A percentile compares a stretch with the other conserved stretches of the same genome.
Conservation (phyloP, 345 rosid genomes). For the Eutrema yunnanense region DNA sequence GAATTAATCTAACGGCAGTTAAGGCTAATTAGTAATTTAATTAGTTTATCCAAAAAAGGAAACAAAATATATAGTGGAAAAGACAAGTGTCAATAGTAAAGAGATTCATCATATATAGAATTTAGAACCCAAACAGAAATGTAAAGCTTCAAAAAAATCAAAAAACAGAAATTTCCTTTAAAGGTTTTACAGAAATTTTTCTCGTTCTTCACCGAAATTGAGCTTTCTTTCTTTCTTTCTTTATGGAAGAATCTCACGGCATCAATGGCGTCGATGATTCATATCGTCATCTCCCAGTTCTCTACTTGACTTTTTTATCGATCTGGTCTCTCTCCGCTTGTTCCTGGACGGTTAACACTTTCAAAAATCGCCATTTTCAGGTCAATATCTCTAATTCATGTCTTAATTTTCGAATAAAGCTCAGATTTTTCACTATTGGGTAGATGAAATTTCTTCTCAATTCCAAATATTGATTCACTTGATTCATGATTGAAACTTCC, state of each 20-base stretch:
- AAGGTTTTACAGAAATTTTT: neutral
- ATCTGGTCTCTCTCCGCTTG: constrained; percentile 80
- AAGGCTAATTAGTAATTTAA: neutral
- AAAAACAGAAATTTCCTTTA: neutral
- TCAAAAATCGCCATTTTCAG: constrained; percentile 73
- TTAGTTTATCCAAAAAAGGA: constrained; percentile 9
- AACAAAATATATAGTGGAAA: neutral
- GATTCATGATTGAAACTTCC: neutral
- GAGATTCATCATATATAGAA: neutral
- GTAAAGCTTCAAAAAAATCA: neutral
- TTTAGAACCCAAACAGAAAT: constrained; percentile 11
- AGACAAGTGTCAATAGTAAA: constrained; percentile 23
- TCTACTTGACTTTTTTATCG: constrained; percentile 58
- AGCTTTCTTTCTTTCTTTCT: neutral
- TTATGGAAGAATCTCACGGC: constrained; percentile 36
- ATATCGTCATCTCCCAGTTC: constrained; percentile 66
- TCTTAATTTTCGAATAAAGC: neutral
- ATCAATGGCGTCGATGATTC: constrained; percentile 55
- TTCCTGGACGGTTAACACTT: constrained; percentile 84
- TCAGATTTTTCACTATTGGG: constrained; percentile 7
- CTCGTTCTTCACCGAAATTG: neutral
- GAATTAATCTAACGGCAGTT: constrained; percentile 13
- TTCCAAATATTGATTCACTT: neutral
- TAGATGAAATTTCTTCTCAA: neutral
- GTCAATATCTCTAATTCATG: constrained; percentile 25